Evolutionary conservation across 2,329 filamentous ascomycete species (phyloP).

Genomic region (Hypoxylon sp.): DNA sequence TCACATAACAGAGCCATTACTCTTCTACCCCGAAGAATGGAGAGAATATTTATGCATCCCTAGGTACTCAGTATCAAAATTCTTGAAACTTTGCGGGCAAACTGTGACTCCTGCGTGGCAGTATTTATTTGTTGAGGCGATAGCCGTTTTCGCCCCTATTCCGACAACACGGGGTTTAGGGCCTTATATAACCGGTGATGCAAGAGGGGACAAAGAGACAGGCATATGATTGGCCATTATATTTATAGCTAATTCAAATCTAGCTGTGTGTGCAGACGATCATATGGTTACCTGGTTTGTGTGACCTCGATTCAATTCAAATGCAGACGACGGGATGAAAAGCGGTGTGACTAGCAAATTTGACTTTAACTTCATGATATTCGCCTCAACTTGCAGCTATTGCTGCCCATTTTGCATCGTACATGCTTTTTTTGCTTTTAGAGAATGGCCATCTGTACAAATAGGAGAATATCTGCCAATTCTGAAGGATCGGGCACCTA

Average conservation of each 20-base stretch:
- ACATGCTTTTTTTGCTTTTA: background rate
- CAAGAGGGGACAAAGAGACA: background rate
- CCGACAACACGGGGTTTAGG: background rate
- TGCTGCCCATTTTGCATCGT: background rate
- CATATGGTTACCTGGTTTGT: background rate
- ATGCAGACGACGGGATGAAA: background rate
- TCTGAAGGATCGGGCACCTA: slow-evolving; percentile 2
- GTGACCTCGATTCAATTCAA: background rate
- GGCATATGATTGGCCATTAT: background rate
- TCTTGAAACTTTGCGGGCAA: no score
- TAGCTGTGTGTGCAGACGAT: background rate
- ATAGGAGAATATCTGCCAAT: slow-evolving; percentile 1
- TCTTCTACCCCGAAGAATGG: no score
- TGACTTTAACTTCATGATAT: background rate
- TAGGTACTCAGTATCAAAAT: no score
- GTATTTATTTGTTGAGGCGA: no score
- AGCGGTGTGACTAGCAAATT: background rate
- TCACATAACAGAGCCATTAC: no score
- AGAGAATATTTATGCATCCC: no score
- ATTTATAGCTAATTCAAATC: background rate
- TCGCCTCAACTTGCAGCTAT: background rate
- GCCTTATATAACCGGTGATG: background rate
- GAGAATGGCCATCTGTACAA: background rate
- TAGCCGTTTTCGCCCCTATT: background rate
- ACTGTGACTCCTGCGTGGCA: no score